These are phyloP conservation scores for Acorus calamus DNA, from an alignment of 106 monocot species.

Conservation along the genomic window DNA sequence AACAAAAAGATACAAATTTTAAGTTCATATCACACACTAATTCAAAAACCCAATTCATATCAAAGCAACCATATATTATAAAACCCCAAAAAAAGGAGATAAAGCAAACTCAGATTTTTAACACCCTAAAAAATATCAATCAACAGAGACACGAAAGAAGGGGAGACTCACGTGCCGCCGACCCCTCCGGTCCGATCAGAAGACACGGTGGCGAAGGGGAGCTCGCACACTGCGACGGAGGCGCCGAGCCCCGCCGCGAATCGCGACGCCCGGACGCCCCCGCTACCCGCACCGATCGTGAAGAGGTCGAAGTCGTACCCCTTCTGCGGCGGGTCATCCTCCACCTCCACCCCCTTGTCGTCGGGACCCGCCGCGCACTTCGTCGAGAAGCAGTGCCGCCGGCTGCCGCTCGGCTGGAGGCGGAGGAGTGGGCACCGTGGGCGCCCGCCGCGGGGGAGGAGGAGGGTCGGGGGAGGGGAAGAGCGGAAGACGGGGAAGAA, in stretches of 20 bases:
- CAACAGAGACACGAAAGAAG: not conserved
- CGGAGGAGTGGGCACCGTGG: not conserved
- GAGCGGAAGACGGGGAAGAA: constrained; percentile 1
- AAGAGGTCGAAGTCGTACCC: constrained; percentile 64
- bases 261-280: constrained; percentile 65
- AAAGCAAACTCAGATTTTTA: not conserved
- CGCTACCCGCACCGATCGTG: constrained; percentile 78
- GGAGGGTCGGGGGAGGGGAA: not conserved
- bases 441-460: not conserved
- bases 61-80: not conserved
- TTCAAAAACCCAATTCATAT: not conserved
- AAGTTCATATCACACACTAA: not conserved
- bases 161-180: constrained; percentile 58
- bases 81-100: not conserved
- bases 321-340: not conserved
- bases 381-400: constrained; percentile 9
- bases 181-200: constrained; percentile 55
- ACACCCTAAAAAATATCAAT: not conserved
- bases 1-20: not conserved
- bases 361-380: constrained; percentile 2
- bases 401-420: not conserved
- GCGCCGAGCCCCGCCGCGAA: constrained; percentile 60
- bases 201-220: constrained; percentile 59
- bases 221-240: constrained; percentile 65
- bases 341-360: constrained; percentile 5